Evolutionary conservation across 805 yeast species (phyloP).

Genomic region (Metschnikowia drakensbergensis): DNA sequence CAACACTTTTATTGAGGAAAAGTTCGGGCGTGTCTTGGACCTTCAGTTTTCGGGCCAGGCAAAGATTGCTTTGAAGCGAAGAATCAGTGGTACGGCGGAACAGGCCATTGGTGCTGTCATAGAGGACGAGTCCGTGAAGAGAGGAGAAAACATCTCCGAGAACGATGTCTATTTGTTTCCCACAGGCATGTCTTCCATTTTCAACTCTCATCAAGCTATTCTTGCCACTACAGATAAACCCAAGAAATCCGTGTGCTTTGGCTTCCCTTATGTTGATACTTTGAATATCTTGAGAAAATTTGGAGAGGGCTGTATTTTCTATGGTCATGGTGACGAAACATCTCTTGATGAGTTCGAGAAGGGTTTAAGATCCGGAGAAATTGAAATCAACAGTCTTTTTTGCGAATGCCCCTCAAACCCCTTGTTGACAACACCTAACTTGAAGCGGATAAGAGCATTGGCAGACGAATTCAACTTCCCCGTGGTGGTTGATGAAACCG

Average conservation of each 20-base stretch:
- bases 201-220: conserved; percentile 66
- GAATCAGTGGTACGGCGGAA: conserved; percentile 68
- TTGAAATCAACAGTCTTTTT: conserved; percentile 66
- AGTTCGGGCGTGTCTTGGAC: conserved; percentile 87
- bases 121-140: conserved; percentile 17
- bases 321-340: conserved; percentile 76
- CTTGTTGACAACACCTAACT: conserved; percentile 78
- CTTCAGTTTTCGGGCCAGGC: conserved; percentile 73
- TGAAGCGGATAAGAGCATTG: conserved; percentile 58
- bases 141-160: conserved; percentile 38
- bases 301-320: conserved; percentile 87
- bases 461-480: conserved; percentile 70
- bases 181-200: conserved; percentile 91
- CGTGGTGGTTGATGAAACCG: conserved; percentile 89
- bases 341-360: conserved; percentile 63
- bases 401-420: conserved; percentile 97
- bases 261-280: conserved; percentile 95
- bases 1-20: conserved; percentile 72
- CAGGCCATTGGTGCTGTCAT: conserved; percentile 31
- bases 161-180: conserved; percentile 82
- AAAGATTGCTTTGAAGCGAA: conserved; percentile 62
- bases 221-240: conserved; percentile 23
- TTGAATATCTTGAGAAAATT: conserved; percentile 79
- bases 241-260: conserved; percentile 82
- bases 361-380: conserved; percentile 52